A percentile compares a stretch with the other conserved stretches of the same genome.
Evolutionary conservation across 169 alveolate genomes (phyloP).

Genomic region (Plasmodium adleri): DNA sequence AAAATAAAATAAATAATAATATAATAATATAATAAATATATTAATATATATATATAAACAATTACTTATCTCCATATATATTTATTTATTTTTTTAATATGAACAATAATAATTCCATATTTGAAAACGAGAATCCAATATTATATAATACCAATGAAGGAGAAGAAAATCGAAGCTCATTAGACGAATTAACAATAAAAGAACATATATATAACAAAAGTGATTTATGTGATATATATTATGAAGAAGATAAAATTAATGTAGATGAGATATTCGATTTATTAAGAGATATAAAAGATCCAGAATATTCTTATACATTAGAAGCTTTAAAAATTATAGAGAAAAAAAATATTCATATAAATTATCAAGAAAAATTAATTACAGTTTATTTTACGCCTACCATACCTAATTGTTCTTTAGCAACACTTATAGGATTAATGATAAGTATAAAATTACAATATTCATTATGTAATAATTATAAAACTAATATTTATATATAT

Average conservation of each 20-base stretch:
- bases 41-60: neutral
- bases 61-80: neutral
- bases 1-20: neutral
- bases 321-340: constrained; percentile 95
- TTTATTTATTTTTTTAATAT: constrained; percentile 1
- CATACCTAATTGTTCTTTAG: constrained; percentile 97
- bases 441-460: constrained; percentile 93
- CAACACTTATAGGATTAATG: constrained; percentile 96
- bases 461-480: constrained; percentile 90
- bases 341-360: constrained; percentile 89
- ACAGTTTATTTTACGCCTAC: constrained; percentile 96
- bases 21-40: neutral
- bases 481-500: constrained; percentile 80
- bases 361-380: constrained; percentile 84
- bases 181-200: constrained; percentile 41
- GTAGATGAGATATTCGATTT: constrained; percentile 93
- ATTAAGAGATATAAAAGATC: constrained; percentile 95
- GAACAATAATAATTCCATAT: constrained; percentile 30
- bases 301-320: constrained; percentile 98
- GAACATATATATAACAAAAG: constrained; percentile 41
- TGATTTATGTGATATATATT: constrained; percentile 64
- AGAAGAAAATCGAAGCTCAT: constrained; percentile 7
- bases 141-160: constrained; percentile 36
- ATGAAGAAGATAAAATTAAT: constrained; percentile 70
- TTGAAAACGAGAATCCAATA: constrained; percentile 64